A percentile compares a stretch with the other conserved stretches of the same genome.
These are phyloP conservation scores for Sanghuangporus weigelae DNA, from an alignment of 1,284 basidiomycete species.

Conservation along the genomic window DNA sequence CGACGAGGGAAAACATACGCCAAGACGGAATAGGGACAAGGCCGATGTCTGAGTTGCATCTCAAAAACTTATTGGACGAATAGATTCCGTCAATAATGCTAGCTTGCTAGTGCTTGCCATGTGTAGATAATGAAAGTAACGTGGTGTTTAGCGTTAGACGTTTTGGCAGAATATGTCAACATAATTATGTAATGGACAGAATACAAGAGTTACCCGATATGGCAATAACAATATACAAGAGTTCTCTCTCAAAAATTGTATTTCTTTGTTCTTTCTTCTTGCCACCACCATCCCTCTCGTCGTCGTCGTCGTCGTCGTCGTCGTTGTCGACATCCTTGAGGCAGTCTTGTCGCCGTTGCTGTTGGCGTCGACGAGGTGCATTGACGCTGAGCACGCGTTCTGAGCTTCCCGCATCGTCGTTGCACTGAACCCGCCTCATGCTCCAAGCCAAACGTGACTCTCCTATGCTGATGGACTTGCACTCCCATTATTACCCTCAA, in stretches of 20 bases:
- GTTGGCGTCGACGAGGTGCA: neutral
- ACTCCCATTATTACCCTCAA: neutral
- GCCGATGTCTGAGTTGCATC: too few relatives aligned
- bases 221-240: neutral
- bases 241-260: neutral
- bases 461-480: constrained; percentile 13
- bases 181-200: neutral
- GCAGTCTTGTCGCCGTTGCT: neutral
- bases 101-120: neutral
- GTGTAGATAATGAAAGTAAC: neutral
- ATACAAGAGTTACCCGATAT: neutral
- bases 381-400: neutral
- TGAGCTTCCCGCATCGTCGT: constrained; percentile 6
- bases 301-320: neutral
- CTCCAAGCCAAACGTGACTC: constrained; percentile 6
- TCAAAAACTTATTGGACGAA: too few relatives aligned
- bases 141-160: neutral
- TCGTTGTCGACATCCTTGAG: neutral
- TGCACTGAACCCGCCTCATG: constrained; percentile 9
- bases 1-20: neutral
- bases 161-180: neutral
- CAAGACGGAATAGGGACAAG: too few relatives aligned
- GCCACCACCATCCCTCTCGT: neutral
- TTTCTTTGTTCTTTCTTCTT: neutral
- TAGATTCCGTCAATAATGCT: too few relatives aligned